Percentiles rank a stretch among this genome's conserved stretches.
Conservation (phyloP, 768 basidiomycete genomes). For the Podaxis sp. region DNA sequence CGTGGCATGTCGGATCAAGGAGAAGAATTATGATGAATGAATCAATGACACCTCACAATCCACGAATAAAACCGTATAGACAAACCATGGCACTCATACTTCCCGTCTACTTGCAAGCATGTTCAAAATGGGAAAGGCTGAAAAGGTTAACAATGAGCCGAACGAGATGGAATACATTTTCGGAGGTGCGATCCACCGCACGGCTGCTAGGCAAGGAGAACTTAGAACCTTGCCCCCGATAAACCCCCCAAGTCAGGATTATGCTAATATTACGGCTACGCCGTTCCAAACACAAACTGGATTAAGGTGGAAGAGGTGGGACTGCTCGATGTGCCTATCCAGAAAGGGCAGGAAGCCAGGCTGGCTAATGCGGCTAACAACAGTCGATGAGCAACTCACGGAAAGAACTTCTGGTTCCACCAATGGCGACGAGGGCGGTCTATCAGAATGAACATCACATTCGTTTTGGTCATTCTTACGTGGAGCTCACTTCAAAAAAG, state of each 20-base stretch:
- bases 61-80: neutral
- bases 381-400: slow-evolving; percentile 20
- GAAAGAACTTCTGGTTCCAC: slow-evolving; percentile 10
- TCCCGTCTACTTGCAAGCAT: neutral
- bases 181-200: slow-evolving; percentile 45
- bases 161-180: slow-evolving; percentile 29
- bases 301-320: slow-evolving; percentile 45
- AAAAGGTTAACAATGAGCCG: slow-evolving; percentile 11
- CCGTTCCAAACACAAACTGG: slow-evolving; percentile 49
- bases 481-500: neutral
- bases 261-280: slow-evolving; percentile 47
- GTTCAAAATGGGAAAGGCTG: slow-evolving; percentile 12
- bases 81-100: slow-evolving; percentile 1
- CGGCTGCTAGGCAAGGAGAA: slow-evolving; percentile 33
- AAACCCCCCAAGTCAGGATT: slow-evolving; percentile 45
- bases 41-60: too few relatives aligned
- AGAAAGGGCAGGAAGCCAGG: slow-evolving; percentile 24
- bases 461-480: slow-evolving; percentile 11
- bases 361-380: slow-evolving; percentile 21
- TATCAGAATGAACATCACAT: neutral
- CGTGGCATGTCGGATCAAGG: neutral
- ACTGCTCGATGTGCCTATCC: slow-evolving; percentile 24
- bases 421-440: neutral
- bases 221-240: slow-evolving; percentile 48
- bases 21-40: neutral